phyloP scores from a whole-genome alignment of 495 filamentous ascomycete genomes.

The Penicillium roqueforti region DNA sequence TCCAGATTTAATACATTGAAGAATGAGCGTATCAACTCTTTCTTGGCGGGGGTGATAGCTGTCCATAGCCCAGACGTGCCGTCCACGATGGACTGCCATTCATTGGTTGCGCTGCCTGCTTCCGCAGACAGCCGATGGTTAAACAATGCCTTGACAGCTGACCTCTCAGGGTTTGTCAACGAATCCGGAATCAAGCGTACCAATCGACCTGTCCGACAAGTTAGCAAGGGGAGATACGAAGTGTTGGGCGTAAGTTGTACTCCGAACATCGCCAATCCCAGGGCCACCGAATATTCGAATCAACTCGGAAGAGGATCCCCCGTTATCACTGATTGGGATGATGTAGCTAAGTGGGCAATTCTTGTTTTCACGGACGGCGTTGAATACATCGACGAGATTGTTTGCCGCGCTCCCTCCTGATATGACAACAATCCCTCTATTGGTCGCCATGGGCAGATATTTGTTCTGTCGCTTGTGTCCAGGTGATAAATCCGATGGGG shows the following conservation, averaged over 20 bases:
- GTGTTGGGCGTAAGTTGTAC: slow-evolving; percentile 56
- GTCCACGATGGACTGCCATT: slow-evolving; percentile 91
- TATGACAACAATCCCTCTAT: slow-evolving; percentile 71
- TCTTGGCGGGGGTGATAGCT: slow-evolving; percentile 74
- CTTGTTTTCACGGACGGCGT: slow-evolving; percentile 64
- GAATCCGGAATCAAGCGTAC: slow-evolving; percentile 84
- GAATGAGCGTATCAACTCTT: slow-evolving; percentile 86
- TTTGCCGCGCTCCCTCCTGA: slow-evolving; percentile 91
- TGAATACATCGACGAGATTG: slow-evolving; percentile 88
- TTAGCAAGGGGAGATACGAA: slow-evolving; percentile 1
- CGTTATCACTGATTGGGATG: slow-evolving; percentile 94
- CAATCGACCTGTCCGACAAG: slow-evolving; percentile 58
- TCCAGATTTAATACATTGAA: slow-evolving; percentile 85
- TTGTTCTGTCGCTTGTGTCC: neutral
- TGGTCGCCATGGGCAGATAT: slow-evolving; percentile 14
- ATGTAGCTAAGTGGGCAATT: slow-evolving; percentile 71
- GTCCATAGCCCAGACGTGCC: slow-evolving; percentile 71
- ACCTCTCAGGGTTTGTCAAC: slow-evolving; percentile 55
- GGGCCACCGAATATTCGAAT: slow-evolving; percentile 92
- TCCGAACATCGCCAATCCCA: slow-evolving; percentile 87
- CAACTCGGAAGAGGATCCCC: slow-evolving; percentile 84
- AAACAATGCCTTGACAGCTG: slow-evolving; percentile 74
- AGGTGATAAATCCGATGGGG: neutral
- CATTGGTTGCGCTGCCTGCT: slow-evolving; percentile 35
- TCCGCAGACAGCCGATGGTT: slow-evolving; percentile 73